Evolutionary conservation across 2,329 filamentous ascomycete species (phyloP).

Genomic region (Claviceps humidiphila): DNA sequence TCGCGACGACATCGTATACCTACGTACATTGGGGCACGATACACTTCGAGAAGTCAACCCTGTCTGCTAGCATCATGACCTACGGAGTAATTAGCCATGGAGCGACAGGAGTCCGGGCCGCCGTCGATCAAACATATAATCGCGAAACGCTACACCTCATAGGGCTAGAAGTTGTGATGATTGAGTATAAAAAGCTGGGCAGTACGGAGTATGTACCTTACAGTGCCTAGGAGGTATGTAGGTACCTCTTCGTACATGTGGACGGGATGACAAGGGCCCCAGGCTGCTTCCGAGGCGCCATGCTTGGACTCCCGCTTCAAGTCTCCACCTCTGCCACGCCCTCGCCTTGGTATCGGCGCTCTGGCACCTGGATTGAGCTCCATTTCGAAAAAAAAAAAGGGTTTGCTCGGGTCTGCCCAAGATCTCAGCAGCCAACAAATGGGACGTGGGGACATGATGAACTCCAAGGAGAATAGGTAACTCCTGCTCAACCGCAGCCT

Average conservation of each 20-base stretch:
- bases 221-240: no score
- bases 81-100: not conserved
- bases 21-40: not conserved
- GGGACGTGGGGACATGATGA: slow-evolving; percentile 1
- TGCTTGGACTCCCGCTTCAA: slow-evolving; percentile 11
- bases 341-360: slow-evolving; percentile 1
- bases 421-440: not conserved
- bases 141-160: slow-evolving; percentile 1
- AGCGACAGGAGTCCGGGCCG: slow-evolving; percentile 3
- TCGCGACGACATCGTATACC: not conserved
- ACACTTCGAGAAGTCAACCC: not conserved
- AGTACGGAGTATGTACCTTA: not conserved
- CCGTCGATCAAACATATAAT: slow-evolving; percentile 1
- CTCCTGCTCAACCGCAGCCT: not conserved
- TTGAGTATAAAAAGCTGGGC: slow-evolving; percentile 3
- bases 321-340: slow-evolving; percentile 9
- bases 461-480: slow-evolving; percentile 2
- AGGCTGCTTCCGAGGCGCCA: slow-evolving; percentile 13
- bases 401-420: not conserved
- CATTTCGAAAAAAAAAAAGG: not conserved
- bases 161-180: slow-evolving; percentile 2
- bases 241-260: not conserved
- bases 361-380: not conserved
- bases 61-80: not conserved
- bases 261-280: not conserved